Evolutionary conservation across 2,329 filamentous ascomycete genomes (phyloP).

Genomic region (Elsinoe batatas): DNA sequence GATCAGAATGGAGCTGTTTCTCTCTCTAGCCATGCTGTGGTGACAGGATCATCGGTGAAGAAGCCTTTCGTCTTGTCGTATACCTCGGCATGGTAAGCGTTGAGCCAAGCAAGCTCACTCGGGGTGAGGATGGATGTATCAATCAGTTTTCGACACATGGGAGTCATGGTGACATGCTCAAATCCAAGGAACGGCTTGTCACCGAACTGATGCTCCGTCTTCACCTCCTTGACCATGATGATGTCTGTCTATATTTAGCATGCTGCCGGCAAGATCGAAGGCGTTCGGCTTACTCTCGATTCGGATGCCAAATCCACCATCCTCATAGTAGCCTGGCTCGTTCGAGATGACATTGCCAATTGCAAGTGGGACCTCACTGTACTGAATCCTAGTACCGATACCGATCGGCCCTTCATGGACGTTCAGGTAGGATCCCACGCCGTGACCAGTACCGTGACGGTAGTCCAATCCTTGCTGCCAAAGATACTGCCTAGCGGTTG

Average conservation of each 20-base stretch:
- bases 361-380: constrained; percentile 78
- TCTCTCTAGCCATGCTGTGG: constrained; percentile 70
- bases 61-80: constrained; percentile 68
- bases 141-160: constrained; percentile 82
- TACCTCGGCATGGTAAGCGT: constrained; percentile 73
- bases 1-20: constrained; percentile 62
- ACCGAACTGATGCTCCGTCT: constrained; percentile 79
- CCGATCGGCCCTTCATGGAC: constrained; percentile 97
- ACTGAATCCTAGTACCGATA: constrained; percentile 84
- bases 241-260: constrained; percentile 46
- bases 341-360: constrained; percentile 94
- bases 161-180: constrained; percentile 94
- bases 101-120: constrained; percentile 75
- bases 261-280: not conserved
- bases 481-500: constrained; percentile 77
- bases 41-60: constrained; percentile 63
- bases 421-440: constrained; percentile 88
- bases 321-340: constrained; percentile 93
- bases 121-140: constrained; percentile 61
- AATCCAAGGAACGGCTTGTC: constrained; percentile 93
- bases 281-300: constrained; percentile 60
- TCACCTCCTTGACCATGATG: constrained; percentile 77
- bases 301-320: constrained; percentile 85
- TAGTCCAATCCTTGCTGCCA: constrained; percentile 94
- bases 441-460: constrained; percentile 90